Conservation (phyloP, 257 asterid species). For the Fraxinus cuspidata region DNA sequence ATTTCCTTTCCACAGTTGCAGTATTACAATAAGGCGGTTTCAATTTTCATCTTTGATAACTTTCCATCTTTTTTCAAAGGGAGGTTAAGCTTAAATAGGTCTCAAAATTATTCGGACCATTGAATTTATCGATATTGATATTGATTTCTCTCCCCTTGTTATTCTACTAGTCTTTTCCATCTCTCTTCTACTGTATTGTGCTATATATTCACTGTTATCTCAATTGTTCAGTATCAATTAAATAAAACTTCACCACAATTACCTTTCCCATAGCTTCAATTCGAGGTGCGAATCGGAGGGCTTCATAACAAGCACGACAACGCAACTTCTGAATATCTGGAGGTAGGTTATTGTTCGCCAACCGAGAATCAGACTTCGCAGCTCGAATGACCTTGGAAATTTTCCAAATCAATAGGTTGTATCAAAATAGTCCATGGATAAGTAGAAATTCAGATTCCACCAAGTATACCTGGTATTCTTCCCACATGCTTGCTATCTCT, state of each 20-base stretch:
- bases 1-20: not conserved
- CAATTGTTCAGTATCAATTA: not conserved
- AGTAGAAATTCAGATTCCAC: constrained; percentile 19
- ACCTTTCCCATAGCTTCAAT: constrained; percentile 98
- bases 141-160: not conserved
- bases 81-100: not conserved
- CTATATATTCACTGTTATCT: not conserved
- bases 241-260: not conserved
- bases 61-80: not conserved
- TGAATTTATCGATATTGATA: not conserved
- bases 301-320: constrained; percentile 91
- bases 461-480: constrained; percentile 66
- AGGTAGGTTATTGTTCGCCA: constrained; percentile 91
- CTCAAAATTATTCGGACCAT: not conserved
- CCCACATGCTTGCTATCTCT: constrained; percentile 83
- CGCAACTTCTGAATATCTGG: constrained; percentile 89
- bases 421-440: constrained; percentile 3
- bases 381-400: constrained; percentile 82
- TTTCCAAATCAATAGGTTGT: constrained; percentile 12
- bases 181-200: not conserved
- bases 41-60: not conserved
- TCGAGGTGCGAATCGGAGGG: constrained; percentile 80
- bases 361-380: constrained; percentile 90
- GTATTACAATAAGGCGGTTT: not conserved
- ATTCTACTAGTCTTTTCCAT: not conserved